phyloP scores from a whole-genome alignment of 192 early-diverging fungal genomes.

The Coemansia sp. region DNA sequence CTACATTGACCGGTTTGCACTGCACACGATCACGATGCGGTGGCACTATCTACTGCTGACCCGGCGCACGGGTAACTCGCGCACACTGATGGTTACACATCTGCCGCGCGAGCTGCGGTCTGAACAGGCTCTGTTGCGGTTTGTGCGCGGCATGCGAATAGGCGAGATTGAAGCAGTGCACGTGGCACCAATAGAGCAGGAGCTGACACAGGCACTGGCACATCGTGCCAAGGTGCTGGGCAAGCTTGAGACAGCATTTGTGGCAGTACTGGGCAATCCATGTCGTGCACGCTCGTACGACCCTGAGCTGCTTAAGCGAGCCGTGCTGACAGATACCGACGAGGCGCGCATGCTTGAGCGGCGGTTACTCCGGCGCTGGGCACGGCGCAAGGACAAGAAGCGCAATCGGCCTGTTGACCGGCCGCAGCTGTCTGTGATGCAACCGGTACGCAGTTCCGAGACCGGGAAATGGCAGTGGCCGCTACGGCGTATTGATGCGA shows the following conservation, averaged over 20 bases:
- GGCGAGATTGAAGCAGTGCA: conserved; percentile 67
- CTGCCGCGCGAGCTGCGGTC: conserved; percentile 63
- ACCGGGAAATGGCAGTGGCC: conserved; percentile 20
- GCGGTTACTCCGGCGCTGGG: conserved; percentile 35
- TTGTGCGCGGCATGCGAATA: conserved; percentile 59
- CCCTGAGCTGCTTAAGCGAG: conserved; percentile 48
- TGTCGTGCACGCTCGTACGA: conserved; percentile 65
- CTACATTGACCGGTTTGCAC: conserved; percentile 51
- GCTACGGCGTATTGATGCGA: conserved; percentile 56
- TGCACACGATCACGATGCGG: conserved; percentile 51
- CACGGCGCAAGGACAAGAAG: conserved; percentile 7
- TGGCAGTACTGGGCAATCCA: conserved; percentile 67
- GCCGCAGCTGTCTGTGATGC: conserved; percentile 3
- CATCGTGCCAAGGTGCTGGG: conserved; percentile 42
- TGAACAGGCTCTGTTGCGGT: conserved; percentile 56
- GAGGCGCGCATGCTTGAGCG: conserved; percentile 37
- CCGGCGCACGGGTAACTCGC: conserved; percentile 48
- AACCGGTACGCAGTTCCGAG: neutral
- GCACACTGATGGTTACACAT: conserved; percentile 69
- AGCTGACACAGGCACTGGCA: conserved; percentile 58
- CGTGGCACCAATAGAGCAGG: conserved; percentile 56
- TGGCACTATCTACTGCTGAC: conserved; percentile 56
- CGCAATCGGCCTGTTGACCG: conserved; percentile 3
- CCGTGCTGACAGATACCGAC: conserved; percentile 26
- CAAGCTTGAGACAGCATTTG: conserved; percentile 59